Percentiles rank a stretch among this genome's conserved stretches.
These are phyloP conservation scores for Beauveria scarabaeidicola DNA, from an alignment of 2,329 filamentous ascomycete genomes.

Conservation along the genomic window DNA sequence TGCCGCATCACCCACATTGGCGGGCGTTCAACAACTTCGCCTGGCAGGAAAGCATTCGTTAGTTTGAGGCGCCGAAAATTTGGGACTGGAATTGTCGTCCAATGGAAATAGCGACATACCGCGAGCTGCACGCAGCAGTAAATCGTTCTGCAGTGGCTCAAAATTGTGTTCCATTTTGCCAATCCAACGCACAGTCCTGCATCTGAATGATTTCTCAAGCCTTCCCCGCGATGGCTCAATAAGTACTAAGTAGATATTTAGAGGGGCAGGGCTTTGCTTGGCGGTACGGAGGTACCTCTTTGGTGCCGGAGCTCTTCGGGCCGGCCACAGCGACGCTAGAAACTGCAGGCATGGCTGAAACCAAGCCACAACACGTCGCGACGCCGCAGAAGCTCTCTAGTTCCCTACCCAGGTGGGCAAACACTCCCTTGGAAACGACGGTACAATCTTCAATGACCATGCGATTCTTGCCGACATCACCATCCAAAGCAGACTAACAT, in stretches of 20 bases:
- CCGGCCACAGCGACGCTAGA: not conserved
- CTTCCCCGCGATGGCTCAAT: not conserved
- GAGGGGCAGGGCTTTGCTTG: not conserved
- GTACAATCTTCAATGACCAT: not conserved
- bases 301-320: constrained; percentile 7
- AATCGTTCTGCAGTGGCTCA: constrained; percentile 81
- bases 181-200: not conserved
- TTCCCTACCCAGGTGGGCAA: not conserved
- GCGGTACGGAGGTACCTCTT: not conserved
- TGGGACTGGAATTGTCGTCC: constrained; percentile 14
- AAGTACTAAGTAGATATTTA: not conserved
- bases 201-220: not conserved
- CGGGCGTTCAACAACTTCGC: constrained; percentile 82
- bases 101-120: constrained; percentile 43
- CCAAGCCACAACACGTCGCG: not conserved
- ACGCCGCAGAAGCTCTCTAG: not conserved
- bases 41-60: constrained; percentile 25
- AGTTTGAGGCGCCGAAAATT: constrained; percentile 25
- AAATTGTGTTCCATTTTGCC: constrained; percentile 59
- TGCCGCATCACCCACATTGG: constrained; percentile 99
- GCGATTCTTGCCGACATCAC: not conserved
- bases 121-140: constrained; percentile 81
- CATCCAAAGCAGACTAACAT: not conserved
- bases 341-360: no score
- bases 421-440: not conserved